phyloP scores from a whole-genome alignment of 1,139 yeast genomes.

The Cylindricascospora bacillispora region DNA sequence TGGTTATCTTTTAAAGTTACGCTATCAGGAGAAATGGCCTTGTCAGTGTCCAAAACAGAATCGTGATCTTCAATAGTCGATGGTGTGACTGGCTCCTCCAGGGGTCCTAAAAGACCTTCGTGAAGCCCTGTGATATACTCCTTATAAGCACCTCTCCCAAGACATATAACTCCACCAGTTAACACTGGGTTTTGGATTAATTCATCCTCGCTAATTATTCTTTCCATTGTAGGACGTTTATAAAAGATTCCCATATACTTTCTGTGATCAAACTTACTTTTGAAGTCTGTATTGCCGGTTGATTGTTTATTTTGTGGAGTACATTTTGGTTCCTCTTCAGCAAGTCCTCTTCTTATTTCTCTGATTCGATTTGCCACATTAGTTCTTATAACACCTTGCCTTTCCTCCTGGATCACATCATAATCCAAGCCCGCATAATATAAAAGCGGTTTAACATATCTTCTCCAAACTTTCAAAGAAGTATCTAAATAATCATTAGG shows the following conservation, averaged over 20 bases:
- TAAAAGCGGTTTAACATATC: slow-evolving; percentile 75
- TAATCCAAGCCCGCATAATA: slow-evolving; percentile 82
- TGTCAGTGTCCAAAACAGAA: background rate
- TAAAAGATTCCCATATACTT: slow-evolving; percentile 50
- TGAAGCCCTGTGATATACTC: slow-evolving; percentile 85
- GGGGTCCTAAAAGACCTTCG: slow-evolving; percentile 90
- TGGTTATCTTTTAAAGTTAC: too few species aligned
- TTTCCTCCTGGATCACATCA: slow-evolving; percentile 52
- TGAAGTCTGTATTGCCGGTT: slow-evolving; percentile 14
- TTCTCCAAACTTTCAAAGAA: slow-evolving; percentile 60
- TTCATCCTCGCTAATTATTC: slow-evolving; percentile 37
- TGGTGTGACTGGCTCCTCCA: slow-evolving; percentile 29
- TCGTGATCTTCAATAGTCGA: background rate
- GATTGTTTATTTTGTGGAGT: background rate
- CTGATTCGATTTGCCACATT: slow-evolving; percentile 77
- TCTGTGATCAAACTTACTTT: slow-evolving; percentile 37
- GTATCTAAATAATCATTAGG: slow-evolving; percentile 84
- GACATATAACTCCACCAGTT: slow-evolving; percentile 79
- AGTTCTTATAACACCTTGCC: slow-evolving; percentile 82
- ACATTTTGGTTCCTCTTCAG: slow-evolving; percentile 4
- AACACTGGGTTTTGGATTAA: slow-evolving; percentile 28
- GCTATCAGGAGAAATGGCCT: background rate
- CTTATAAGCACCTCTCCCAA: slow-evolving; percentile 93
- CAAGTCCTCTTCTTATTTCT: slow-evolving; percentile 40
- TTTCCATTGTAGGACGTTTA: slow-evolving; percentile 27